Evolutionary conservation across 768 basidiomycete genomes (phyloP), one percentile per base, ranked within the genome.

Genomic region (Mrakia frigida): DNA sequence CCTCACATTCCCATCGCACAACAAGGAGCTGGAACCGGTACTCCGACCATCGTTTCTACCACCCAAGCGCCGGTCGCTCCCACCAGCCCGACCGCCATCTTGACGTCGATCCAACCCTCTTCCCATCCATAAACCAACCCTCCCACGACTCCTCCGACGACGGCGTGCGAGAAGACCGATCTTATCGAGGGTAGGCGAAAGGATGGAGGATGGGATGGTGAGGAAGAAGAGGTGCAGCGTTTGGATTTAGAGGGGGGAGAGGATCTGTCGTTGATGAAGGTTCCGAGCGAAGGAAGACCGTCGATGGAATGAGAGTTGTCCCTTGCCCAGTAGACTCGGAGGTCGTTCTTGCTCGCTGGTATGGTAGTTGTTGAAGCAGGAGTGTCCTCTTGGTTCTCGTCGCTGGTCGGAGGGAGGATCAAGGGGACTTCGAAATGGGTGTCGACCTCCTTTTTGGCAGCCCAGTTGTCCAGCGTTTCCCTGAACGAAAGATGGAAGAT

Each of bases 1-100:
- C 56, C 56, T 56, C 56, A 68, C 31, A 68, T n/a, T 6, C 74
- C 74, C 68, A 75, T 70, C 25, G 74, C 74, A 28, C 74, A 75
- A 35, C 74, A 75, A 6, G 74, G 74, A 18, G 74, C 74, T 13
- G 74, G 74, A 11, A 75, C 74, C 7, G 52, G 68, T 11, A 59
- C 74, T 13, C 74, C 74, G 2, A 70, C 74, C 10, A 59, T 18
- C 37, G 59, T 68, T 1, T 69, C 74, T 14, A 61, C 59, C 13
- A 70, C 59, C 74, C 74, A 75, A 18, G 56, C 69, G 1, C 56
- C 35, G 0, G 39, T 33, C 41, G 68, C 74, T 0, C 65, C 65
- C 3, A 41, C 56, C 28, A 75, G 37, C 7, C 68, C 74, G 0
- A 59, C 68, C 13, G 41, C 25, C 52, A 70, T 11, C 56, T 70